These are phyloP conservation scores for Candida xiaguanensis DNA, from an alignment of 805 yeast species.

Conservation along the genomic window DNA sequence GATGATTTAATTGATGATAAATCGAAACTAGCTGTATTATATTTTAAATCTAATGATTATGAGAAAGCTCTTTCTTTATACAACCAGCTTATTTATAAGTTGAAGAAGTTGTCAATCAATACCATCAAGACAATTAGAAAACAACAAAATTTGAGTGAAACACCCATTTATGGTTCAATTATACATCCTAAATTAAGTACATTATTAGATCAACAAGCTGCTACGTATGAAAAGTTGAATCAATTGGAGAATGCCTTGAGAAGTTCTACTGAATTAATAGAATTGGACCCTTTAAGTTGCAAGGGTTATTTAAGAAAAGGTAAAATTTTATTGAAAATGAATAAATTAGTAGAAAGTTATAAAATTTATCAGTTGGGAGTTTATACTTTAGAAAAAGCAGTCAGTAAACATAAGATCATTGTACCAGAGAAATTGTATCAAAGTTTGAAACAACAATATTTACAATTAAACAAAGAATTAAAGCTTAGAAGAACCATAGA, in stretches of 20 bases:
- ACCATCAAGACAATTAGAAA: conserved; percentile 17
- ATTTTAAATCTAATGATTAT: conserved; percentile 28
- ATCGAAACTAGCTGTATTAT: conserved; percentile 24
- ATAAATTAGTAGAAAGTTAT: conserved; percentile 32
- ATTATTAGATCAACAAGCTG: conserved; percentile 46
- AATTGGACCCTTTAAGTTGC: conserved; percentile 42
- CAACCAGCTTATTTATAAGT: conserved; percentile 18
- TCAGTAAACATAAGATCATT: conserved; percentile 19
- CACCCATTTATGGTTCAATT: conserved; percentile 26
- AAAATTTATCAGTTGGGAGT: conserved; percentile 35
- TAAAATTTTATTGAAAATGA: conserved; percentile 27
- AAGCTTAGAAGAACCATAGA: conserved; percentile 13
- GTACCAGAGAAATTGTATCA: conserved; percentile 31
- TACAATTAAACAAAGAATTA: conserved; percentile 18
- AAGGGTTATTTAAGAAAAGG: conserved; percentile 47
- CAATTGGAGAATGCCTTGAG: conserved; percentile 26
- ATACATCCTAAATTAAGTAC: conserved; percentile 35
- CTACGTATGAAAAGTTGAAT: conserved; percentile 42
- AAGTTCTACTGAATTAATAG: conserved; percentile 34
- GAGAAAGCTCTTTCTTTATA: conserved; percentile 25
- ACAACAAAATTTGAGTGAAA: conserved; percentile 17
- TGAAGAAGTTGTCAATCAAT: conserved; percentile 14
- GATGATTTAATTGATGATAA: conserved; percentile 22
- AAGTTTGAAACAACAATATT: conserved; percentile 21
- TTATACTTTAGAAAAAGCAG: conserved; percentile 29